Evolutionary conservation across 352 stramenopile species (phyloP), one percentile per base, ranked within the genome.

Genomic region (Halophytophthora polymorphica): DNA sequence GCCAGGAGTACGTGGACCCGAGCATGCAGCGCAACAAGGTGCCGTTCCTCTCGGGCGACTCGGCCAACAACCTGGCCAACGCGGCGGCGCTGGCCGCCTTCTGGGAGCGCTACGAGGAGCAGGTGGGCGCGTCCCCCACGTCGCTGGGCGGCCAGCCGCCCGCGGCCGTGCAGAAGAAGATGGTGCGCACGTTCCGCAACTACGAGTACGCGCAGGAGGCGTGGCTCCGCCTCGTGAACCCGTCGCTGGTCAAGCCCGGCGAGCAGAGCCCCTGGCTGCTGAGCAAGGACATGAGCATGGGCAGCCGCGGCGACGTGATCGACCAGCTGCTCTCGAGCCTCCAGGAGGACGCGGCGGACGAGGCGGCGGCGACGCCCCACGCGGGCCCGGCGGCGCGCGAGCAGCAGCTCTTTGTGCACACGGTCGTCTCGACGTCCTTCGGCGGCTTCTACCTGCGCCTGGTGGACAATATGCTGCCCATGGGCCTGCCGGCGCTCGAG

Each of bases 191-290:
- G 17, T 95, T 95, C 56, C 85, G 81, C 50, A 93, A 87, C 58
- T 93, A 86, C 22, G 85, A 95, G 13, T 95, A 90, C 55, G 85
- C 85, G 12, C 81, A 95, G 52, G 83, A 95, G 56, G 79, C 85
- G 21, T 95, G 85, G 85, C 79, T 72, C 48, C 71, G 78, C 3
- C 65, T 95, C 15, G 80, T 95, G 10, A 90, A 92, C 29, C 85
- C 81, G 18, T 79, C 69, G 28, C 50, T 95, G 8, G 45, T 77
- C 12, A 90, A 86, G 45, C 76, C 82, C 2, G 67, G 62, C 11
- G 85, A 95, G 44, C 66, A 85, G 34, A 85, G 70, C 22, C 36
- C 48, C 19, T 95, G 85, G 85, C 28, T 95, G 17, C 49, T 95
- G 35, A 85, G 56, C n/a, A 90, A 87, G 56, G 77, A 83, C 22